phyloP scores from a whole-genome alignment of 2,329 filamentous ascomycete species.

The Pochonia chlamydosporia region DNA sequence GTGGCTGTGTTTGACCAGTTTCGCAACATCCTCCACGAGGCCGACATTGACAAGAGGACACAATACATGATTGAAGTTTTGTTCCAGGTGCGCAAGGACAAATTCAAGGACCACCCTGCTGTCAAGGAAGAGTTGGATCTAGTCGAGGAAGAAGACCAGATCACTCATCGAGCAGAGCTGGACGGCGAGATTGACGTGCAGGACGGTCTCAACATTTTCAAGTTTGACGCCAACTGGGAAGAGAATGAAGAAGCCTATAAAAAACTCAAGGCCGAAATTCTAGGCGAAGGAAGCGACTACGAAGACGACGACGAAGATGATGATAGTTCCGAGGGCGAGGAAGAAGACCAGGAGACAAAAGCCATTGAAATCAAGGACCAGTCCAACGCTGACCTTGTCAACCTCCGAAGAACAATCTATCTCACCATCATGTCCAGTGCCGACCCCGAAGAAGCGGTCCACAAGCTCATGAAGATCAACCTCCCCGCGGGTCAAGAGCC shows the following conservation, averaged over 20 bases:
- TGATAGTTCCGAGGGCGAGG: slow-evolving; percentile 66
- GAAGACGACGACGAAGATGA: slow-evolving; percentile 58
- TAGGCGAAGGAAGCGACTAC: slow-evolving; percentile 86
- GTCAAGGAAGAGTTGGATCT: slow-evolving; percentile 90
- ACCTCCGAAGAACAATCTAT: slow-evolving; percentile 89
- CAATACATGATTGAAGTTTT: slow-evolving; percentile 99
- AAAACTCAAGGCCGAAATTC: slow-evolving; percentile 84
- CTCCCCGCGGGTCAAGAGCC: slow-evolving; percentile 80
- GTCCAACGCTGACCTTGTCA: slow-evolving; percentile 92
- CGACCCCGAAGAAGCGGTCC: slow-evolving; percentile 92
- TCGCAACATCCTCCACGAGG: slow-evolving; percentile 89
- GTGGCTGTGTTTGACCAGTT: slow-evolving; percentile 94
- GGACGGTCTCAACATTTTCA: slow-evolving; percentile 91
- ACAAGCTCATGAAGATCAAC: slow-evolving; percentile 94
- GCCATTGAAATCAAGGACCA: slow-evolving; percentile 96
- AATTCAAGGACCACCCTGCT: slow-evolving; percentile 90
- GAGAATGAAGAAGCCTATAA: slow-evolving; percentile 87
- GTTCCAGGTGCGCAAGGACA: slow-evolving; percentile 93
- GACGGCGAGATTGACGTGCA: slow-evolving; percentile 81
- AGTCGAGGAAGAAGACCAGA: slow-evolving; percentile 96
- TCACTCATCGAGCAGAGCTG: slow-evolving; percentile 79
- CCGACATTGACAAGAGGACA: slow-evolving; percentile 94
- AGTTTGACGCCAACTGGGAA: slow-evolving; percentile 84
- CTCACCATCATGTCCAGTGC: slow-evolving; percentile 96
- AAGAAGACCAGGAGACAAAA: slow-evolving; percentile 72